A percentile compares a stretch with the other conserved stretches of the same genome.
Evolutionary conservation across 2,329 filamentous ascomycete genomes (phyloP).

Genomic region (Fusarium sp.): DNA sequence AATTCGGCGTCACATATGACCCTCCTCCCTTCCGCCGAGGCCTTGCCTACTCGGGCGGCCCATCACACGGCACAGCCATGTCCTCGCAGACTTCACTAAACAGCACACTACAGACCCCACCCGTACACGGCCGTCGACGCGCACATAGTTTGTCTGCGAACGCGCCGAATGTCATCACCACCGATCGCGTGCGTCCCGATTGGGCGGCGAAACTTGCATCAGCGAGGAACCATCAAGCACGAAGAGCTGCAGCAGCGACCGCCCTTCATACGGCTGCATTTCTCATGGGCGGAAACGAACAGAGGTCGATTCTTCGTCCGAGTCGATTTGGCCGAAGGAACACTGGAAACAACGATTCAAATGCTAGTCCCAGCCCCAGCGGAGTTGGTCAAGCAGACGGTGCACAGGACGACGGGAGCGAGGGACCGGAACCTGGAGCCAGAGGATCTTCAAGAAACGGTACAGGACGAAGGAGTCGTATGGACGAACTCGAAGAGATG

Average conservation of each 20-base stretch:
- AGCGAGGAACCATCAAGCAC: slow-evolving; percentile 84
- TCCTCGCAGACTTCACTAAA: slow-evolving; percentile 86
- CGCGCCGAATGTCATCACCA: slow-evolving; percentile 88
- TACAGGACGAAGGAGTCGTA: slow-evolving; percentile 58
- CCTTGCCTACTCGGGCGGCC: slow-evolving; percentile 67
- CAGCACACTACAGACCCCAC: slow-evolving; percentile 59
- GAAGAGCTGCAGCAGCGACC: slow-evolving; percentile 90
- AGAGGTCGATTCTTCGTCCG: slow-evolving; percentile 56
- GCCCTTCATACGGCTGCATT: slow-evolving; percentile 96
- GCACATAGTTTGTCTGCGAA: slow-evolving; percentile 78
- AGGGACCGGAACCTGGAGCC: slow-evolving; percentile 39
- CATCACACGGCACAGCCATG: slow-evolving; percentile 71
- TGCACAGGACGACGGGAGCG: slow-evolving; percentile 15
- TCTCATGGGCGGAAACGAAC: slow-evolving; percentile 74
- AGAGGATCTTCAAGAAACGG: slow-evolving; percentile 33
- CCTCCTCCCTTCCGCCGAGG: slow-evolving; percentile 89
- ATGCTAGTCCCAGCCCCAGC: slow-evolving; percentile 43
- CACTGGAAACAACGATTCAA: slow-evolving; percentile 51
- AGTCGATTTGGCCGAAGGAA: slow-evolving; percentile 67
- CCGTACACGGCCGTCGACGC: slow-evolving; percentile 54
- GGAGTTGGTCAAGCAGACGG: slow-evolving; percentile 39
- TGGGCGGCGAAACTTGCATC: slow-evolving; percentile 91
- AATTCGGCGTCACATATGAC: slow-evolving; percentile 96
- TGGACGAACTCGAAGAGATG: slow-evolving; percentile 94
- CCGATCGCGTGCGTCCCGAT: slow-evolving; percentile 90